Percentiles rank a stretch among this genome's conserved stretches.
These are phyloP conservation scores for Thielaviopsis euricoi DNA, from an alignment of 2,329 filamentous ascomycete species.

Conservation along the genomic window DNA sequence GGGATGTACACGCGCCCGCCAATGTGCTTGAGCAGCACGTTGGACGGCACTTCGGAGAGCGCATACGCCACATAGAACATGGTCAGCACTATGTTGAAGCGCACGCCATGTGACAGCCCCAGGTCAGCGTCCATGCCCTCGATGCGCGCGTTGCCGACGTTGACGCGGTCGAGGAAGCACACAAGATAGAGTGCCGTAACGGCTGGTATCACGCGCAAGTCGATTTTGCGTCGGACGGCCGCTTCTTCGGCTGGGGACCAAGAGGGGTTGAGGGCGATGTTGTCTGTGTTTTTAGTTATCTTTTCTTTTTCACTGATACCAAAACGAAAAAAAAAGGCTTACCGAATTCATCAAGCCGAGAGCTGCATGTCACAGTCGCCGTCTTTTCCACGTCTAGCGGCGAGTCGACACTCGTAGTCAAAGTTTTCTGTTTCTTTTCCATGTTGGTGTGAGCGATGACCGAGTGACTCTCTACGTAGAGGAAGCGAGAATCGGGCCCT, in stretches of 20 bases:
- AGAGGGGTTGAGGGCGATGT: not conserved
- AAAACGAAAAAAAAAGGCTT: too few species aligned
- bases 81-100: constrained; percentile 41
- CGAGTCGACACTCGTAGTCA: too few species aligned
- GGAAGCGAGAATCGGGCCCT: too few species aligned
- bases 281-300: not conserved
- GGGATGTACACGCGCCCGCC: constrained; percentile 37
- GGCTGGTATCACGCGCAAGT: constrained; percentile 33
- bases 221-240: constrained; percentile 32
- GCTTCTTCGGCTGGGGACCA: constrained; percentile 36
- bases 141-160: constrained; percentile 46
- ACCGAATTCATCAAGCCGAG: too few species aligned
- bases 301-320: too few species aligned
- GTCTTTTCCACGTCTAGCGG: too few species aligned
- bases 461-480: too few species aligned
- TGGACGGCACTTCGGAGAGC: constrained; percentile 37
- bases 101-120: constrained; percentile 24
- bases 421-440: too few species aligned
- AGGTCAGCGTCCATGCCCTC: constrained; percentile 35
- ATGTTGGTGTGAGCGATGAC: too few species aligned
- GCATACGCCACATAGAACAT: constrained; percentile 43
- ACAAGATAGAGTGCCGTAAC: constrained; percentile 37
- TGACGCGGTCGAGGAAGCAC: constrained; percentile 48
- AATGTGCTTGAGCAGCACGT: constrained; percentile 36
- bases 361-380: too few species aligned